A percentile compares a stretch with the other conserved stretches of the same genome.
Evolutionary conservation across 306 rosid species (phyloP).

Genomic region (Casuarina equisetifolia): DNA sequence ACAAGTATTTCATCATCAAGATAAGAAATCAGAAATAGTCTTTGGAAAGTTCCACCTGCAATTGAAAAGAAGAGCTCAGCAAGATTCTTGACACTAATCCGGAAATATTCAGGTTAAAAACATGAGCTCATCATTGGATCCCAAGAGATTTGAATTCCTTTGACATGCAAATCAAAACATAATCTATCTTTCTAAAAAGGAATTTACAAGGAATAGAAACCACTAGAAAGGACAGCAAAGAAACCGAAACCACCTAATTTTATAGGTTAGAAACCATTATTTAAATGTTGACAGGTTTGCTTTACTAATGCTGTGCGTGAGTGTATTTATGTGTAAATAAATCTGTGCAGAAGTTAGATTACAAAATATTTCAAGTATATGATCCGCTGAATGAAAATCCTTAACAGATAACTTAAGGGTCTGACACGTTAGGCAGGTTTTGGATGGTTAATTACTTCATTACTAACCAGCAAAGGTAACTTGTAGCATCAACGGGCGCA

Average conservation of each 20-base stretch:
- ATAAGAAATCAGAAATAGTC: slow-evolving; percentile 94
- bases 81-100: slow-evolving; percentile 9
- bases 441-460: background rate
- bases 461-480: background rate
- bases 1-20: slow-evolving; percentile 94
- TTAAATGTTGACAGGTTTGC: background rate
- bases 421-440: background rate
- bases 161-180: background rate
- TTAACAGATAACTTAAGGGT: background rate
- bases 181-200: background rate
- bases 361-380: background rate
- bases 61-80: slow-evolving; percentile 23
- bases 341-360: background rate
- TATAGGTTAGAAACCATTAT: background rate
- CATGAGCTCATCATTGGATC: background rate
- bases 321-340: background rate
- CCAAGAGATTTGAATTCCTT: slow-evolving; percentile 12
- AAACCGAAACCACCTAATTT: background rate
- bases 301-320: background rate
- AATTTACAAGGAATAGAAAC: background rate
- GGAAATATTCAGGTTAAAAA: background rate
- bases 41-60: slow-evolving; percentile 79
- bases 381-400: background rate
- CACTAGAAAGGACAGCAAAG: background rate
- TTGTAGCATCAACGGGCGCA: background rate